Percentiles rank a stretch among this genome's conserved stretches.
These are phyloP conservation scores for Ceratocystis colombiana DNA, from an alignment of 2,329 filamentous ascomycete genomes.

Conservation along the genomic window DNA sequence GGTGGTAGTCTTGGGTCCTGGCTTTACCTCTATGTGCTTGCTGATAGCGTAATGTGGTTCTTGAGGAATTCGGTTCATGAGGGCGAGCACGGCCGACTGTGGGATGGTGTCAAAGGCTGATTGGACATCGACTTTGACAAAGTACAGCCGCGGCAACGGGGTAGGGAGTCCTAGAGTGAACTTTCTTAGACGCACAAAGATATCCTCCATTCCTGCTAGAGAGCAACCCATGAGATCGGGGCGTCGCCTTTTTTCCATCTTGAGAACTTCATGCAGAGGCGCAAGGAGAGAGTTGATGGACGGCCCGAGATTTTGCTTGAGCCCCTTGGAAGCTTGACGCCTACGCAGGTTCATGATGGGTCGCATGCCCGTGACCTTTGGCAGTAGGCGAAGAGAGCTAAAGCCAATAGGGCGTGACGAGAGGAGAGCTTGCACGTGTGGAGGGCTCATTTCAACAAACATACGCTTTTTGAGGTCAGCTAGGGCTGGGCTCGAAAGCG, in stretches of 20 bases:
- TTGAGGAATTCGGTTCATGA: conserved; percentile 51
- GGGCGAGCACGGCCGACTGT: conserved; percentile 57
- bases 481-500: conserved; percentile 63
- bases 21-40: conserved; percentile 63
- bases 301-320: conserved; percentile 35
- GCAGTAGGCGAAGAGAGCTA: conserved; percentile 69
- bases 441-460: conserved; percentile 64
- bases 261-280: conserved; percentile 67
- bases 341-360: conserved; percentile 80
- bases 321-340: conserved; percentile 35
- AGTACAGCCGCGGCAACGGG: conserved; percentile 55
- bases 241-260: conserved; percentile 55
- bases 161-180: conserved; percentile 49
- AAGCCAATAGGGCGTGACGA: conserved; percentile 58
- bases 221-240: conserved; percentile 62
- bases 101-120: conserved; percentile 94
- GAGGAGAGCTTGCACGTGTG: conserved; percentile 48
- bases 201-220: conserved; percentile 69
- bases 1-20: conserved; percentile 32
- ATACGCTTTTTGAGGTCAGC: conserved; percentile 55
- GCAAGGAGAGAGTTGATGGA: conserved; percentile 46
- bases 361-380: conserved; percentile 65
- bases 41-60: conserved; percentile 57
- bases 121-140: conserved; percentile 86
- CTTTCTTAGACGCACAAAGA: conserved; percentile 59